phyloP scores from a whole-genome alignment of 306 rosid species.

The Fagus crenata region DNA sequence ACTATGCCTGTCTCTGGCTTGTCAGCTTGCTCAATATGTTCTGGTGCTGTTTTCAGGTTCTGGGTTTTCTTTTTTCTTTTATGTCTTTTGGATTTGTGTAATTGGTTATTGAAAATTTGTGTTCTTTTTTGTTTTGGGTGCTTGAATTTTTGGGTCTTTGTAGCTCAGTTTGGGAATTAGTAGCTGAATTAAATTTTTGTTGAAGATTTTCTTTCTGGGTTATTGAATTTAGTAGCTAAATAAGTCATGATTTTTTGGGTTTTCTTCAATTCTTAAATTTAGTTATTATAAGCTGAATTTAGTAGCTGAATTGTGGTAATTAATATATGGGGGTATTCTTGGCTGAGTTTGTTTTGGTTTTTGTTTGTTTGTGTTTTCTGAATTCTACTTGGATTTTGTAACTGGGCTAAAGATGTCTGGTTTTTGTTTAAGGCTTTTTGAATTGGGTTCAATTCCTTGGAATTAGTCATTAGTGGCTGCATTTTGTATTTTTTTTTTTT shows the following conservation, averaged over 20 bases:
- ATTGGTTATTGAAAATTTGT: not conserved
- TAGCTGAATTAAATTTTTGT: no score
- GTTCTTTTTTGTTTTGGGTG: no score
- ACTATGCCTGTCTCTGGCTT: conserved; percentile 54
- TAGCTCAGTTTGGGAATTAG: no score
- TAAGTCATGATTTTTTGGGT: not conserved
- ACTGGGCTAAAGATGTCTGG: no score
- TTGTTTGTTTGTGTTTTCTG: no score
- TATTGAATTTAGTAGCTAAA: not conserved
- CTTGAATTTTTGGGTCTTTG: no score
- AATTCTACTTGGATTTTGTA: no score
- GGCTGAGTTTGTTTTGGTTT: no score
- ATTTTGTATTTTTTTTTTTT: no score
- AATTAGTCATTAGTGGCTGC: no score
- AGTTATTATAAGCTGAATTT: not conserved
- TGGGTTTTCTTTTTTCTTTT: not conserved
- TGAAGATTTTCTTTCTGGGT: not conserved
- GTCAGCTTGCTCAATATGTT: conserved; percentile 57
- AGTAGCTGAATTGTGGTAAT: not conserved
- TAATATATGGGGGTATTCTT: not conserved
- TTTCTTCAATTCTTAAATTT: not conserved
- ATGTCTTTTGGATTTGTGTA: not conserved
- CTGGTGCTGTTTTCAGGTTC: conserved; percentile 91
- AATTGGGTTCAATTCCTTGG: no score
- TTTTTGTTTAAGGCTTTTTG: no score